phyloP scores from a whole-genome alignment of 129 eudicot genomes.

The Mikania micrantha region DNA sequence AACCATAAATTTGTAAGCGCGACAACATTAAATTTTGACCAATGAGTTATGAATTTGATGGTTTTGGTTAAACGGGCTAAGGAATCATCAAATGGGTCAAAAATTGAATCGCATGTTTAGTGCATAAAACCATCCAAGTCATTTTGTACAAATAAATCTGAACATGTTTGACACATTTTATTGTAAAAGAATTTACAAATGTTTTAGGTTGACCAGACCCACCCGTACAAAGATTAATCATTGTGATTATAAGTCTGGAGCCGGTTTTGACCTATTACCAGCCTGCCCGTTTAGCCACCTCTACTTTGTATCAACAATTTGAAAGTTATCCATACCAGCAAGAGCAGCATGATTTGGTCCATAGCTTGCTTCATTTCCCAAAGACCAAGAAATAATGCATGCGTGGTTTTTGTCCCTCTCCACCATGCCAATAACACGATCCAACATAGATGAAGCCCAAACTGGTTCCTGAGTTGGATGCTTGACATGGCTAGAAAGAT shows the following conservation, averaged over 20 bases:
- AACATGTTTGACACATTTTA: neutral
- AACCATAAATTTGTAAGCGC: conserved; percentile 12
- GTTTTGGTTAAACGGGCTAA: neutral
- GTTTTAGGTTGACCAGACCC: neutral
- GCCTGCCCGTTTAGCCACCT: neutral
- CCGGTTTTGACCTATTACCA: neutral
- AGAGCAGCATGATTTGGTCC: conserved; percentile 93
- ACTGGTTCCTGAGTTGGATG: conserved; percentile 82
- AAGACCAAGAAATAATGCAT: conserved; percentile 87
- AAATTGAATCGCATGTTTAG: neutral
- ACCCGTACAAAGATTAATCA: neutral
- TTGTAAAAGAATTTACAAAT: neutral
- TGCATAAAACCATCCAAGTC: neutral
- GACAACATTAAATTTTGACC: neutral
- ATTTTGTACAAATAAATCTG: neutral
- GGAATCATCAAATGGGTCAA: neutral
- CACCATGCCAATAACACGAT: conserved; percentile 94
- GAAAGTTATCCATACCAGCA: conserved; percentile 47
- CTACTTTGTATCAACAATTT: neutral
- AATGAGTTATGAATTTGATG: neutral
- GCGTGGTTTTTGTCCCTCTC: conserved; percentile 98
- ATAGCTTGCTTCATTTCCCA: conserved; percentile 92
- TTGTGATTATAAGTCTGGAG: neutral
- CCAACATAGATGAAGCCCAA: conserved; percentile 91
- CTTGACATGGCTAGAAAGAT: conserved; percentile 52